Evolutionary conservation across 108 stramenopile species (phyloP).

Genomic region (Cyclotella distinguenda): DNA sequence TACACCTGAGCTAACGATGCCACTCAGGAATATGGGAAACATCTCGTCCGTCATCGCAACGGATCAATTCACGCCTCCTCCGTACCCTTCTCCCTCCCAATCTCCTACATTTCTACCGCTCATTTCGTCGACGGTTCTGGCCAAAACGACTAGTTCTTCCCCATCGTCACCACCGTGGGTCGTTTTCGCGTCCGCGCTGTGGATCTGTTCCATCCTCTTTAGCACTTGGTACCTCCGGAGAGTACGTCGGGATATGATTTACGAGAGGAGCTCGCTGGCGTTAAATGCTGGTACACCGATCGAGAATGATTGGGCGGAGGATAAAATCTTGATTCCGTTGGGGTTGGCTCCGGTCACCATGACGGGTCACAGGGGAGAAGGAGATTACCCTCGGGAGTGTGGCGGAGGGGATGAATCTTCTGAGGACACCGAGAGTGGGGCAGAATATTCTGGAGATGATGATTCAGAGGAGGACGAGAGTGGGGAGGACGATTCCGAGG

Average conservation of each 20-base stretch:
- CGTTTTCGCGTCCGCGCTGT: neutral
- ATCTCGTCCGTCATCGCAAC: neutral
- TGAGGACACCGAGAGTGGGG: too few relatives aligned
- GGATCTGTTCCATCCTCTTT: conserved; percentile 1
- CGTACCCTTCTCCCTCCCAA: neutral
- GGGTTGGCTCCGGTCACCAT: too few relatives aligned
- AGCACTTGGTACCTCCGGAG: conserved; percentile 3
- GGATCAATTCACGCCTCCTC: neutral
- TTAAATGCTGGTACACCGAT: neutral
- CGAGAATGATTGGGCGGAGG: neutral
- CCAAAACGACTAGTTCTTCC: conserved; percentile 1
- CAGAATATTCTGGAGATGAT: too few relatives aligned
- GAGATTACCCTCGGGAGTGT: too few relatives aligned
- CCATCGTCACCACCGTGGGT: neutral
- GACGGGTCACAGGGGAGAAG: too few relatives aligned
- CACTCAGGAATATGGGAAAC: neutral
- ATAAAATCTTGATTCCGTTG: too few relatives aligned
- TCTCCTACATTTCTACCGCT: too few relatives aligned
- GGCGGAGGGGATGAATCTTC: too few relatives aligned
- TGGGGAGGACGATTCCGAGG: too few relatives aligned
- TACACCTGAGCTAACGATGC: neutral
- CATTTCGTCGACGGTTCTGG: neutral
- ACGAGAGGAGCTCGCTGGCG: neutral
- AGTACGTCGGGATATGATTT: neutral
- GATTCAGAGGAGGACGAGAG: too few relatives aligned